Conservation (phyloP, 2,329 filamentous ascomycete genomes). For the Pseudocercospora cruenta region DNA sequence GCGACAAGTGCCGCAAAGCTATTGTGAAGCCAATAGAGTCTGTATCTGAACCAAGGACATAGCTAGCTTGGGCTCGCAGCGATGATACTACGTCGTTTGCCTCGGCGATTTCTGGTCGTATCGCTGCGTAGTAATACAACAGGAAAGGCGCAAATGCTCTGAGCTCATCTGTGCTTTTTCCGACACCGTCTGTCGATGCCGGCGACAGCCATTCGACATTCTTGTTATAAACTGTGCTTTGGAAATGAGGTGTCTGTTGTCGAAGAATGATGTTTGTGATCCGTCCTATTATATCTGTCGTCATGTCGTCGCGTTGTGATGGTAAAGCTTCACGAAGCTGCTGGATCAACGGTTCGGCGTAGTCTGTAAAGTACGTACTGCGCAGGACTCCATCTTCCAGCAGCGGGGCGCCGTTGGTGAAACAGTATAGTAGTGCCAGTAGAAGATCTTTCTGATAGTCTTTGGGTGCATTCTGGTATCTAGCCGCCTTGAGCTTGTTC, state of each 20-base stretch:
- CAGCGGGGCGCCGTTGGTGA: slow-evolving; percentile 56
- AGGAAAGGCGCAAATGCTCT: slow-evolving; percentile 32
- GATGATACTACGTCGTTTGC: slow-evolving; percentile 32
- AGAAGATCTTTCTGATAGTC: slow-evolving; percentile 64
- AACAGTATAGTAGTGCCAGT: slow-evolving; percentile 64
- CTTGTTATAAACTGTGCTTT: slow-evolving; percentile 41
- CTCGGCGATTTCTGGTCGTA: slow-evolving; percentile 37
- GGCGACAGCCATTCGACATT: slow-evolving; percentile 35
- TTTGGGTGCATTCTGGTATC: slow-evolving; percentile 55
- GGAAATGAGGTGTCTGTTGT: slow-evolving; percentile 53
- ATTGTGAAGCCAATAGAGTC: slow-evolving; percentile 24
- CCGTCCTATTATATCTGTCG: slow-evolving; percentile 63
- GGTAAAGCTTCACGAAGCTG: slow-evolving; percentile 41
- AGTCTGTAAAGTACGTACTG: slow-evolving; percentile 51
- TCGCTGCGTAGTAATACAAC: slow-evolving; percentile 39
- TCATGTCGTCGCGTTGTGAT: slow-evolving; percentile 51
- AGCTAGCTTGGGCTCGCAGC: slow-evolving; percentile 29
- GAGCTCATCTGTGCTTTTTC: slow-evolving; percentile 12
- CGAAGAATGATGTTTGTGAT: slow-evolving; percentile 64
- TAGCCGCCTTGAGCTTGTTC: slow-evolving; percentile 63
- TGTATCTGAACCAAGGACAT: slow-evolving; percentile 22
- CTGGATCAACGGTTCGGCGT: slow-evolving; percentile 48
- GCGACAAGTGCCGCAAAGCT: slow-evolving; percentile 48
- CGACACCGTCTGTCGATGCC: slow-evolving; percentile 25
- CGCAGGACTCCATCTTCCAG: slow-evolving; percentile 48